Base-by-base conservation (phyloP, 164 flowering plant genomes). In the Tinospora cordifolia region DNA sequence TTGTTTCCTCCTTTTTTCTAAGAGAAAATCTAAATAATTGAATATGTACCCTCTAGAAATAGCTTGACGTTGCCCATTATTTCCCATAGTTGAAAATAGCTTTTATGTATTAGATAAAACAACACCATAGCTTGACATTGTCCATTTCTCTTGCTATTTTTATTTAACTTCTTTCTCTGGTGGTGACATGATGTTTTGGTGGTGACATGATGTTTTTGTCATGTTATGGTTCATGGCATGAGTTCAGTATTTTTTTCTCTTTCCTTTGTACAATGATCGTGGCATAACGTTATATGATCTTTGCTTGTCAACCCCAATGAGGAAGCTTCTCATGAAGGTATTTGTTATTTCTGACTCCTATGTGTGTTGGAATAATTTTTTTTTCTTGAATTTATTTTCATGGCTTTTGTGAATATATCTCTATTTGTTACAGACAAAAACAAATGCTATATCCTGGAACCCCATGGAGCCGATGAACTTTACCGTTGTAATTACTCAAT, bases 391-490 rank as follows among this genome's bases (percentile, higher is more conserved):
- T 1, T 30, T 30, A 12, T 6, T n/a, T n/a, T n/a, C 26, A 36
- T 69, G 6, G 41, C 21, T 69, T 19, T 19, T 22, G 13, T 38
- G n/a, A 17, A 4, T 34, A 68, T 68, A 14, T 36, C 15, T 15
- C 13, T 14, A 5, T 69, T n/a, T 63, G 39, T 14, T 63, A 44
- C 96, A 94, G 99, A 94, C 94, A 63, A 90, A 80, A 79, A 87
- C 91, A 5, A 94, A 94, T 83, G 83, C 99, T 57, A 86, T 94
- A 71, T 74, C 90, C 59, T 94, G 99, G 99, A 94, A 94, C 73
- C 99, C 97, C 10, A 87, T 80, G 93, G 99, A 94, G 82, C 99
- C 99, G 19, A 89, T 94, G 89, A 94, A 94, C 75, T 92, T 94
- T 75, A 89, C 99, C 46, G 89, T 87, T 72, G 98, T 94, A 84